Percentiles rank a stretch among this genome's conserved stretches.
Conservation (phyloP, 768 basidiomycete genomes). For the Russula ochroleuca region DNA sequence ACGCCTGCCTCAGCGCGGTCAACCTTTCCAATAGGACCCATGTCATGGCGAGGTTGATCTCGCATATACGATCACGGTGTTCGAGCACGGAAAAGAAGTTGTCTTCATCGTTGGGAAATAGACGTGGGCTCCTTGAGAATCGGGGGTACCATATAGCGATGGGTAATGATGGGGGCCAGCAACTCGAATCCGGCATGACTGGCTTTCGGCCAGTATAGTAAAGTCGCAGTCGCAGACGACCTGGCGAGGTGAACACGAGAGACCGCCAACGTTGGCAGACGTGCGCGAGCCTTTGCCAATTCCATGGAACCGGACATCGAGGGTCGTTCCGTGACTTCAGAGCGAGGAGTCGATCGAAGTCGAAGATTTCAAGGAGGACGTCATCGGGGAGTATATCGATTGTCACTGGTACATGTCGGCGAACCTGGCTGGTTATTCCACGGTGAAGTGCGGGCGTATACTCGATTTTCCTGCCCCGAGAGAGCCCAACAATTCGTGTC, state of each 20-base stretch:
- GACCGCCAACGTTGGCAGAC: conserved; percentile 11
- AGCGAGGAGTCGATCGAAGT: background rate
- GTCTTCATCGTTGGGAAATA: background rate
- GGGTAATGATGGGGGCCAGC: conserved; percentile 7
- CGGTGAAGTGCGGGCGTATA: background rate
- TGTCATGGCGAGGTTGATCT: conserved; percentile 7
- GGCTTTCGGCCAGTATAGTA: conserved; percentile 5
- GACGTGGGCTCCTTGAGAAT: background rate
- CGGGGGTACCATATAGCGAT: conserved; percentile 13
- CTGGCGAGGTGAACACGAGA: conserved; percentile 7
- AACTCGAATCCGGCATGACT: background rate
- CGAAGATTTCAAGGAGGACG: conserved; percentile 12
- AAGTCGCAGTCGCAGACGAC: conserved; percentile 2
- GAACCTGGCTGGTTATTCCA: too few relatives aligned
- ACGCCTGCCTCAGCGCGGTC: background rate
- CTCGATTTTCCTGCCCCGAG: background rate
- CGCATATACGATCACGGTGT: conserved; percentile 2
- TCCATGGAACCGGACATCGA: background rate
- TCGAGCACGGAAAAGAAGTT: background rate
- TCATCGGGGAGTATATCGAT: conserved; percentile 9
- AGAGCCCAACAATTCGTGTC: background rate
- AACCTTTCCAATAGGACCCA: background rate
- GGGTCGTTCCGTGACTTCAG: background rate
- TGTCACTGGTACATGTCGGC: background rate
- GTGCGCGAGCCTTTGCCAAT: conserved; percentile 17